Conservation (phyloP, 306 rosid genomes). For the Hippophae rhamnoides region DNA sequence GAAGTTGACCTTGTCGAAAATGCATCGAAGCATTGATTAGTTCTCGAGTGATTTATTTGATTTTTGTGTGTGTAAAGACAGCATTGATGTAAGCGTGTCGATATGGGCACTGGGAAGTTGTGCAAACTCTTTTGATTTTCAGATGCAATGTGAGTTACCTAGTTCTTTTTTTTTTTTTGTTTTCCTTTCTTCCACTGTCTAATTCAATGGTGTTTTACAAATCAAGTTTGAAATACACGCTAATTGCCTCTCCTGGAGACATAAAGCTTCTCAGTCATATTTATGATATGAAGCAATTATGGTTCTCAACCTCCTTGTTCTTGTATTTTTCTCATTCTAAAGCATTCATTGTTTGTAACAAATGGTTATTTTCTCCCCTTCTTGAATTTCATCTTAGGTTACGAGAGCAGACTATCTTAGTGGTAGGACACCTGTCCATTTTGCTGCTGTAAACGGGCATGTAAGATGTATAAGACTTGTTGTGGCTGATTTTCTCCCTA, state of each 20-base stretch:
- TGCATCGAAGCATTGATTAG: too few relatives aligned
- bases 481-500: slow-evolving; percentile 78
- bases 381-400: slow-evolving; percentile 35
- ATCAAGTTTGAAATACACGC: background rate
- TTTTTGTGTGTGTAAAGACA: slow-evolving; percentile 53
- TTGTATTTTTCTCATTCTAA: background rate
- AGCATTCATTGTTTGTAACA: background rate
- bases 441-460: slow-evolving; percentile 88
- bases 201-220: background rate
- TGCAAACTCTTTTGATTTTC: slow-evolving; percentile 68
- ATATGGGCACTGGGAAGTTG: slow-evolving; percentile 98
- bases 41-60: slow-evolving; percentile 17
- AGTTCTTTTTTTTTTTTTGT: background rate
- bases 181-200: background rate
- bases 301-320: background rate
- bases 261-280: background rate
- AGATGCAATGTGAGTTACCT: slow-evolving; percentile 68
- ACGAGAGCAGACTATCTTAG: slow-evolving; percentile 91
- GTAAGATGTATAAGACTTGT: slow-evolving; percentile 85
- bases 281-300: background rate
- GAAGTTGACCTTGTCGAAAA: too few relatives aligned
- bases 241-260: background rate
- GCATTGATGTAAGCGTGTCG: slow-evolving; percentile 99
- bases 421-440: slow-evolving; percentile 89
- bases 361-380: background rate